These are phyloP conservation scores for Casuarina cunninghamiana DNA, from an alignment of 306 rosid genomes.

Conservation along the genomic window DNA sequence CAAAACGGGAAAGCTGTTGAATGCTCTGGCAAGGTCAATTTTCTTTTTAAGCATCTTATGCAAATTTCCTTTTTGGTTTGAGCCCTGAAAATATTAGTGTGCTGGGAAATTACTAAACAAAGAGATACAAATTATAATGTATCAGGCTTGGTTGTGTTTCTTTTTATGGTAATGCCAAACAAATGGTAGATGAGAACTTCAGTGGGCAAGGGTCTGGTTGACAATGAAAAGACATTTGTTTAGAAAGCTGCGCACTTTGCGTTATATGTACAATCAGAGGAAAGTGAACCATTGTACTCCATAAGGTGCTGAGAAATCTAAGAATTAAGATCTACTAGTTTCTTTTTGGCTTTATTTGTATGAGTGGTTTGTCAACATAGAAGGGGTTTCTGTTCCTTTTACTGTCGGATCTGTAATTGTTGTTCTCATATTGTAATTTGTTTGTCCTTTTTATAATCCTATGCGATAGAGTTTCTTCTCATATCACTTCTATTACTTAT, in stretches of 20 bases:
- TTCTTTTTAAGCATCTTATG: neutral
- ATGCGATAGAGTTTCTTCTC: neutral
- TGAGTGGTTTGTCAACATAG: neutral
- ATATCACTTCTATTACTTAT: neutral
- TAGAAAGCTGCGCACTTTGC: too few relatives aligned
- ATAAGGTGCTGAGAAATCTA: neutral
- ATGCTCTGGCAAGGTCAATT: slow-evolving; percentile 53
- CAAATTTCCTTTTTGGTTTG: neutral
- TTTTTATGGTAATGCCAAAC: too few relatives aligned
- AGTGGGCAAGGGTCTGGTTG: too few relatives aligned
- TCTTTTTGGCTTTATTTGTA: neutral
- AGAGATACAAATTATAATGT: neutral
- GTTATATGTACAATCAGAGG: too few relatives aligned
- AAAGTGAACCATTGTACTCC: neutral
- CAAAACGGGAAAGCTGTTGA: slow-evolving; percentile 44
- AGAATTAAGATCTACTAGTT: neutral
- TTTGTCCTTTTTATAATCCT: neutral
- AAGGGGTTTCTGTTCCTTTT: neutral
- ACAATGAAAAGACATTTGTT: too few relatives aligned
- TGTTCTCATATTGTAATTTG: too few relatives aligned
- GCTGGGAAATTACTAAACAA: neutral
- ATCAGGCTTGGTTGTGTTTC: neutral
- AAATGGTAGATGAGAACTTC: too few relatives aligned
- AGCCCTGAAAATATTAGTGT: neutral
- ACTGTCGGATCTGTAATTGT: too few relatives aligned